Conservation (phyloP, 441 rosid species). For the Aleurites moluccanus region DNA sequence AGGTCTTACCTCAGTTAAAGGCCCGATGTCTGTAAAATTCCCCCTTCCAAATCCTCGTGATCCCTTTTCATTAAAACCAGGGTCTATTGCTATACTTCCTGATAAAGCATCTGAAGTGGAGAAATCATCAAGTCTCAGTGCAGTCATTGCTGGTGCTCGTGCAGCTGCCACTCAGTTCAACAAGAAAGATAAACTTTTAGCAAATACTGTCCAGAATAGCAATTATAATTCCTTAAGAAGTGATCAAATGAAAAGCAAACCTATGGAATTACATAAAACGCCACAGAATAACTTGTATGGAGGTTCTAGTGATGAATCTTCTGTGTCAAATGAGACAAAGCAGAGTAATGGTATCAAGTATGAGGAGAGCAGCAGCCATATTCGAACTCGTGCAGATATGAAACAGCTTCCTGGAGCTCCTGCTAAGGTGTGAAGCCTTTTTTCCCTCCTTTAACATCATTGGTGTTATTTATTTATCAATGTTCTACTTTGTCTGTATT, state of each 20-base stretch:
- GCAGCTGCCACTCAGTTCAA: conserved; percentile 79
- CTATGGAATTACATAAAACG: conserved; percentile 28
- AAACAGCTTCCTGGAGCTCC: conserved; percentile 40
- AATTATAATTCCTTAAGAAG: conserved; percentile 22
- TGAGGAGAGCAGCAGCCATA: conserved; percentile 34
- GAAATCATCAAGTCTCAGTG: conserved; percentile 52
- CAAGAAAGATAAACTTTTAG: conserved; percentile 42
- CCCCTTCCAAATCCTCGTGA: conserved; percentile 67
- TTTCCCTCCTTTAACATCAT: not conserved
- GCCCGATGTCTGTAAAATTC: conserved; percentile 59
- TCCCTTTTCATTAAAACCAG: conserved; percentile 71
- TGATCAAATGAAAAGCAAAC: conserved; percentile 22
- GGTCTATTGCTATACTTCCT: conserved; percentile 42
- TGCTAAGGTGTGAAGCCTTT: conserved; percentile 44
- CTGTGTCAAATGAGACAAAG: conserved; percentile 24
- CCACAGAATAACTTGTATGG: conserved; percentile 18
- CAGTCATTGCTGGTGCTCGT: conserved; percentile 77
- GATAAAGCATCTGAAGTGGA: conserved; percentile 34
- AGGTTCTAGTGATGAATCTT: conserved; percentile 24
- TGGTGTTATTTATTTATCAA: not conserved
- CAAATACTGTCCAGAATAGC: conserved; percentile 23
- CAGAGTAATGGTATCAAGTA: conserved; percentile 22
- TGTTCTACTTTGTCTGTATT: not conserved
- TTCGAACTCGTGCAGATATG: conserved; percentile 24
- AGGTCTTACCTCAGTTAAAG: conserved; percentile 56